These are phyloP conservation scores for Alternaria longipes DNA, from an alignment of 2,329 filamentous ascomycete species.

Conservation along the genomic window DNA sequence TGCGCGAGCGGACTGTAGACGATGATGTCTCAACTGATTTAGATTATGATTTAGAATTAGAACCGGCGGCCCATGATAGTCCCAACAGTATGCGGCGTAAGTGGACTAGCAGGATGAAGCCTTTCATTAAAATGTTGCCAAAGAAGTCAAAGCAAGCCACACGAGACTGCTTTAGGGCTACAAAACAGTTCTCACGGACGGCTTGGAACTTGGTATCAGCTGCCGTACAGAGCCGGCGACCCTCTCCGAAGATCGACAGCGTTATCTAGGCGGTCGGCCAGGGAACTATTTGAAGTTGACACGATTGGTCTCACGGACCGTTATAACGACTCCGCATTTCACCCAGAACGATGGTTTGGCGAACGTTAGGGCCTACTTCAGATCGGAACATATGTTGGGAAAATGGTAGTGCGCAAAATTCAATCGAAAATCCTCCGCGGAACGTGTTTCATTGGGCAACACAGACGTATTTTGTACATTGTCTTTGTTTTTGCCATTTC, in stretches of 20 bases:
- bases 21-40: neutral
- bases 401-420: neutral
- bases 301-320: neutral
- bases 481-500: conserved; percentile 1
- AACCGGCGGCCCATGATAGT: neutral
- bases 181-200: conserved; percentile 3
- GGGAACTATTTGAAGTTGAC: neutral
- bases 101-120: conserved; percentile 2
- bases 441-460: neutral
- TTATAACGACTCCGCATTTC: neutral
- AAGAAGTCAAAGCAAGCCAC: neutral
- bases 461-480: conserved; percentile 1
- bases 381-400: conserved; percentile 5
- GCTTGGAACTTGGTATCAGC: conserved; percentile 5
- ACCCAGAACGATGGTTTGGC: conserved; percentile 3
- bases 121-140: neutral
- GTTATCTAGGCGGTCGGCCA: neutral
- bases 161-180: conserved; percentile 5
- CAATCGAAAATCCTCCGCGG: neutral
- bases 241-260: neutral
- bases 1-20: neutral
- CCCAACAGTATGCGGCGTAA: too few species aligned
- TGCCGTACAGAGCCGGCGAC: neutral
- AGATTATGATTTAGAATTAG: neutral
- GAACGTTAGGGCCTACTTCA: conserved; percentile 4